Conservation (phyloP, 1,284 basidiomycete species). For the Neonothopanus nambi region DNA sequence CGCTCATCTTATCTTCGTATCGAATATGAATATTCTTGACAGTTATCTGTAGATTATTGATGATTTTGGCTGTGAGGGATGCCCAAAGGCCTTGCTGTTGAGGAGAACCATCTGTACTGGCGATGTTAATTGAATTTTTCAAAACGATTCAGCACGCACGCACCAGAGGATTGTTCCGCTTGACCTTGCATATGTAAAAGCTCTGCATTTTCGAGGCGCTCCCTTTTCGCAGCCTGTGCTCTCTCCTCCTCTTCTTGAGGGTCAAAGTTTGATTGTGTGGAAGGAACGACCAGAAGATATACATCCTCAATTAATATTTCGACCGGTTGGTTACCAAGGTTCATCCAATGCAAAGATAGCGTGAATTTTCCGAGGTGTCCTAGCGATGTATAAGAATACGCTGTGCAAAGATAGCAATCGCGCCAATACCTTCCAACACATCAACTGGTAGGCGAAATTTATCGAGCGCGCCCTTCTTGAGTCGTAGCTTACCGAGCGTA, state of each 20-base stretch:
- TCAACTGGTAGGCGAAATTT: conserved; percentile 96
- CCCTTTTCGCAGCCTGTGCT: conserved; percentile 85
- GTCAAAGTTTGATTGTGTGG: conserved; percentile 71
- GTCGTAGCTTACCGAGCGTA: conserved; percentile 77
- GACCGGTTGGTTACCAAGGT: conserved; percentile 91
- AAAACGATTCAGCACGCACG: conserved; percentile 8
- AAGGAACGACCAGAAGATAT: conserved; percentile 90
- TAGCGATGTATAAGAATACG: conserved; percentile 30
- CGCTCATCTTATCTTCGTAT: conserved; percentile 94
- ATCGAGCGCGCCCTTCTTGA: conserved; percentile 95
- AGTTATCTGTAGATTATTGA: conserved; percentile 97
- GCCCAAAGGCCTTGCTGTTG: conserved; percentile 83
- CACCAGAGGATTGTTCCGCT: conserved; percentile 53
- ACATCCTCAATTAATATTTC: conserved; percentile 94
- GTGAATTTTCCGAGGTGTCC: conserved; percentile 93
- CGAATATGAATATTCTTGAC: conserved; percentile 95
- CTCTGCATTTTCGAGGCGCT: conserved; percentile 89
- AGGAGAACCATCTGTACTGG: conserved; percentile 55
- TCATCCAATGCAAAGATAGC: conserved; percentile 94
- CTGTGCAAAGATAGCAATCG: conserved; percentile 4
- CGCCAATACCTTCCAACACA: conserved; percentile 80
- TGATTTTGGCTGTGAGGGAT: conserved; percentile 87
- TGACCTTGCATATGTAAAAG: conserved; percentile 76
- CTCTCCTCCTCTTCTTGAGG: conserved; percentile 85
- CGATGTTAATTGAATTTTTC: background rate